Percentiles rank a stretch among this genome's conserved stretches.
These are phyloP conservation scores for Lenwebbia sp. DNA, from an alignment of 345 rosid species.

Conservation along the genomic window DNA sequence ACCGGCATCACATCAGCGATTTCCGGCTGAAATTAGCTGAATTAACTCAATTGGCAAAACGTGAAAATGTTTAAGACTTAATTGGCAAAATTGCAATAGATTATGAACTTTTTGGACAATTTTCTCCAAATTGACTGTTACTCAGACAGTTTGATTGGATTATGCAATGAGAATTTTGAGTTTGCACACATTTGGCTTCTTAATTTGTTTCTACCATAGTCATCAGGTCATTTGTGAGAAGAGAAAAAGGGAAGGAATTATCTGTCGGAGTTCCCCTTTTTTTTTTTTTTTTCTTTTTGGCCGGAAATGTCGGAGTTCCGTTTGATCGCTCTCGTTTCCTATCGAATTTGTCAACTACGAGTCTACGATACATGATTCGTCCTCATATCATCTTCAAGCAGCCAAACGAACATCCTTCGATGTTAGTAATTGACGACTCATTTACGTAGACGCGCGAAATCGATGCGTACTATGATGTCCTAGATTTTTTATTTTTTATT, in stretches of 20 bases:
- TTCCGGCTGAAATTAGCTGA: too few relatives aligned
- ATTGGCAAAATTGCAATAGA: too few relatives aligned
- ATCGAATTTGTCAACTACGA: neutral
- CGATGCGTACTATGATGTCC: neutral
- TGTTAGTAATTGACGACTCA: neutral
- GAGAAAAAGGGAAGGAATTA: neutral
- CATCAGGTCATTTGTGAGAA: neutral
- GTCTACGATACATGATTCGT: neutral
- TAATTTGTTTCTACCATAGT: neutral
- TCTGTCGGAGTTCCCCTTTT: neutral
- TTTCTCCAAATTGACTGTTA: neutral
- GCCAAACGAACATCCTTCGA: neutral
- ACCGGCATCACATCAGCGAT: rapidly evolving
- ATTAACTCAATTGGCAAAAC: too few relatives aligned
- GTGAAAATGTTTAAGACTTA: too few relatives aligned
- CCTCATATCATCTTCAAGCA: neutral
- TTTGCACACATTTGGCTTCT: neutral
- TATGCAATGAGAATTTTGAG: neutral
- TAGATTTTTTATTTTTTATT: too few relatives aligned
- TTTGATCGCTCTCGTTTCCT: neutral
- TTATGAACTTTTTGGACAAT: too few relatives aligned
- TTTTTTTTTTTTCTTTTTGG: too few relatives aligned
- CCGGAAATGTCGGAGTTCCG: neutral
- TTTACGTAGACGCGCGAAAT: neutral
- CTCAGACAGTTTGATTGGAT: neutral